Percentiles rank a stretch among this genome's conserved stretches.
phyloP scores from a whole-genome alignment of 305 asterid genomes.

The Fraxinus greggii region DNA sequence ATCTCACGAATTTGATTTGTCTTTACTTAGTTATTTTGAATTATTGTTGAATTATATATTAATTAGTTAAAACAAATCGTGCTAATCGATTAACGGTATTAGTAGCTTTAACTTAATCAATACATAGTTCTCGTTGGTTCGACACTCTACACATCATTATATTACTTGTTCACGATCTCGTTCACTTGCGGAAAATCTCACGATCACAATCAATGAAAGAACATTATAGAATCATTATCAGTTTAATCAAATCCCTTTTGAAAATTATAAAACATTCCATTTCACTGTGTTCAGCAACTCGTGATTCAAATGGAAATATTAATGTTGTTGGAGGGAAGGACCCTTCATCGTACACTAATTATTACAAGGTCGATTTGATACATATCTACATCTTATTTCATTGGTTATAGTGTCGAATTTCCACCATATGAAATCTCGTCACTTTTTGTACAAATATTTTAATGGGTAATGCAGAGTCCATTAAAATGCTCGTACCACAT shows the following conservation, averaged over 20 bases:
- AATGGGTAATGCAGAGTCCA: not conserved
- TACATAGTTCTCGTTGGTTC: too few relatives aligned
- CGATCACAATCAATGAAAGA: not conserved
- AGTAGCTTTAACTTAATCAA: too few relatives aligned
- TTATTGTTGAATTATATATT: too few relatives aligned
- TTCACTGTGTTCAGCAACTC: not conserved
- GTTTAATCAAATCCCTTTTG: constrained; percentile 2
- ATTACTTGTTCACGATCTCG: too few relatives aligned
- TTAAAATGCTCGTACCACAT: not conserved
- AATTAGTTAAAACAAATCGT: too few relatives aligned
- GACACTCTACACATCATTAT: too few relatives aligned
- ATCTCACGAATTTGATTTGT: too few relatives aligned
- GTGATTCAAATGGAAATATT: not conserved
- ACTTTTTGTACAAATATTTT: not conserved
- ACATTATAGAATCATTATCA: not conserved
- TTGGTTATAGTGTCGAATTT: not conserved
- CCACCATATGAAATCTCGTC: not conserved
- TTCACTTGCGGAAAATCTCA: too few relatives aligned
- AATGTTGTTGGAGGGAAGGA: not conserved
- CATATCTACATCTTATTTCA: not conserved
- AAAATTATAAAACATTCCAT: constrained; percentile 4
- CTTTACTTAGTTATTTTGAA: too few relatives aligned
- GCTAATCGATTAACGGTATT: too few relatives aligned
- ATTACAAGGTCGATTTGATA: constrained; percentile 14
- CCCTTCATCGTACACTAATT: constrained; percentile 18